Base-by-base conservation (phyloP, 768 basidiomycete species). In the Mycena latifolia region DNA sequence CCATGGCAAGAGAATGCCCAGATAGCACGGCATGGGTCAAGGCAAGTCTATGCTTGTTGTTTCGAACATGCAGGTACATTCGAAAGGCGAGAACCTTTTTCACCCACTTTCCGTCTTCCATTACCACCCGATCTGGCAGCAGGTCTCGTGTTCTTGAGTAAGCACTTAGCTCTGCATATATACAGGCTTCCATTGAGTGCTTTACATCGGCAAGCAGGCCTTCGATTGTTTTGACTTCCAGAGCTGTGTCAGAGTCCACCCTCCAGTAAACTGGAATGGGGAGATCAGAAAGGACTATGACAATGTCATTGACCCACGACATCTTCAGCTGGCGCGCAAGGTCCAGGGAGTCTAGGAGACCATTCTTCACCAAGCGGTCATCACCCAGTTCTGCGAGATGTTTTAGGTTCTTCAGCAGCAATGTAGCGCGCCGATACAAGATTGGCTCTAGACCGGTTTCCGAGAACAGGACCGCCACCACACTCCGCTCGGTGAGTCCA, bases 401-500 rank as follows among this genome's bases (percentile, higher is more conserved):
- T 24, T 24, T 35, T 24, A 60, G 20, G 48, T 60, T 37, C 8
- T 50, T 17, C 17, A 60, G 58, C 1, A 60, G 58, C n/a, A 43
- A n/a, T 8, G 27, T 27, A 0, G 14, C 59, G 2, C 51, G 18
- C 10, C 41, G 35, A 25, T 53, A 61, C 12, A 39, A 45, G 18
- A 61, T 61, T 3, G 51, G 59, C 24, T 61, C 50, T 12, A 61
- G 29, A 2, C 59, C 59, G 0, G 59, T 61, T 39, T 61, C 59
- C 20, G 59, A 61, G 41, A 61, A 61, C 9, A 61, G 41, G 2
- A 61, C 51, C 17, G 59, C 59, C 8, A 35, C 31, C 7, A 61
- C 24, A 33, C 59, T 61, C 15, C 51, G 48, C n/a, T 51, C 41
- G 20, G 41, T 43, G 41, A 43, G 41, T 2, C n/a, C n/a, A 43